Evolutionary conservation across 768 basidiomycete genomes (phyloP).

Genomic region (Pleurotus giganteus): DNA sequence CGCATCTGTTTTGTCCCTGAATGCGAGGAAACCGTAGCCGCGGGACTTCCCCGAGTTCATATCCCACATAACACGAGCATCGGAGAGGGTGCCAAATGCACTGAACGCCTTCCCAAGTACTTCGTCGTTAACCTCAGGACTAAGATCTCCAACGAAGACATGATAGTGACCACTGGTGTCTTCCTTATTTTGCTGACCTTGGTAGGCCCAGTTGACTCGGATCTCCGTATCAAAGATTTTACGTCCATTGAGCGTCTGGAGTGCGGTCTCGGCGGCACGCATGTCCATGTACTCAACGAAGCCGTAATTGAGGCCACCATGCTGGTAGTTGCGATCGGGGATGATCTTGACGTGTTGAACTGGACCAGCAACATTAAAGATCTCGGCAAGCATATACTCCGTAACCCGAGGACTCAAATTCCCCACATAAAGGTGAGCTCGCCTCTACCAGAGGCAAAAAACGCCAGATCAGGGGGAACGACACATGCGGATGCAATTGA

Average conservation of each 20-base stretch:
- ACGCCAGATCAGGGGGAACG: too few relatives aligned
- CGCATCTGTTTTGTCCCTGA: conserved; percentile 98
- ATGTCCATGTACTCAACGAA: conserved; percentile 99
- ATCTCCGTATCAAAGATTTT: conserved; percentile 99
- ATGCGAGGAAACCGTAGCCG: conserved; percentile 97
- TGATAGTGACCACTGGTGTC: conserved; percentile 97
- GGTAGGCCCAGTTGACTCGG: conserved; percentile 99
- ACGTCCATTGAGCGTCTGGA: conserved; percentile 96
- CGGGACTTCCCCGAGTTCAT: conserved; percentile 99
- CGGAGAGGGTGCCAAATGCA: conserved; percentile 94
- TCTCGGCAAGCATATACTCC: conserved; percentile 98
- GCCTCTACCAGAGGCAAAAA: conserved; percentile 49
- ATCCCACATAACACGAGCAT: conserved; percentile 99
- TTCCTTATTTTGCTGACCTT: conserved; percentile 97
- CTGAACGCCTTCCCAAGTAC: conserved; percentile 96
- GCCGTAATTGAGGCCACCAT: conserved; percentile 98
- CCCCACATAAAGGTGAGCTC: conserved; percentile 98
- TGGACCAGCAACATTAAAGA: conserved; percentile 93
- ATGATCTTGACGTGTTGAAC: conserved; percentile 99
- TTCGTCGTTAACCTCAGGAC: conserved; percentile 97
- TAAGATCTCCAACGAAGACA: conserved; percentile 99
- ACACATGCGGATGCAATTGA: conserved; percentile 20
- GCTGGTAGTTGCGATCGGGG: conserved; percentile 98
- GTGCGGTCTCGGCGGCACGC: conserved; percentile 98
- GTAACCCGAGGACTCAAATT: conserved; percentile 97